phyloP scores from a whole-genome alignment of 805 yeast genomes.

The Candida ortonii region DNA sequence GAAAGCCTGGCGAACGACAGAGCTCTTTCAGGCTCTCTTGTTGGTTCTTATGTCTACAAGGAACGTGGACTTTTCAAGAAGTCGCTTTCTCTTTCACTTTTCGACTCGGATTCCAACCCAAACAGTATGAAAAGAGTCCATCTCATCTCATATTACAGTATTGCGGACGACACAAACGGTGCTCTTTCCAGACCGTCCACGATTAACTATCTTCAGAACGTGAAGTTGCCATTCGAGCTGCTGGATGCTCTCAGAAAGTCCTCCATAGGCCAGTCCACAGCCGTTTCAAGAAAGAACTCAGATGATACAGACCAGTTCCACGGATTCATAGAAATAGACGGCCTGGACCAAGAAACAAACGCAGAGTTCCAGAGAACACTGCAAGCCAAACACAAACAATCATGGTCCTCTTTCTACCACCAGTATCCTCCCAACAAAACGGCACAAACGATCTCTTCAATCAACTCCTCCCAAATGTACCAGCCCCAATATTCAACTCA shows the following conservation, averaged over 20 bases:
- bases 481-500: slow-evolving; percentile 4
- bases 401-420: slow-evolving; percentile 3
- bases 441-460: slow-evolving; percentile 1
- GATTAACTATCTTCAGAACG: slow-evolving; percentile 45
- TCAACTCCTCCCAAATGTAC: slow-evolving; percentile 4
- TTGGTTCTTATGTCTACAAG: slow-evolving; percentile 61
- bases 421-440: slow-evolving; percentile 1
- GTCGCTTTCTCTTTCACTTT: slow-evolving; percentile 66
- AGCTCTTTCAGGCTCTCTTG: slow-evolving; percentile 53
- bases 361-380: slow-evolving; percentile 20
- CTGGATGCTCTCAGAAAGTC: slow-evolving; percentile 57
- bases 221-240: slow-evolving; percentile 45
- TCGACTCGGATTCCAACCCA: slow-evolving; percentile 20
- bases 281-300: slow-evolving; percentile 13
- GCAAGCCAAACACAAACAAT: slow-evolving; percentile 14
- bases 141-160: slow-evolving; percentile 73
- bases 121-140: slow-evolving; percentile 46
- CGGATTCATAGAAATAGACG: slow-evolving; percentile 26
- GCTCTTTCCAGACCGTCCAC: slow-evolving; percentile 57
- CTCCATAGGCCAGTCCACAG: slow-evolving; percentile 47
- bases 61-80: slow-evolving; percentile 78
- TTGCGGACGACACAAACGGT: slow-evolving; percentile 66
- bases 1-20: slow-evolving; percentile 21
- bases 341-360: slow-evolving; percentile 17
- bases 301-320: slow-evolving; percentile 16